Base-by-base conservation (phyloP, 495 filamentous ascomycete genomes). In the Letharia lupina region DNA sequence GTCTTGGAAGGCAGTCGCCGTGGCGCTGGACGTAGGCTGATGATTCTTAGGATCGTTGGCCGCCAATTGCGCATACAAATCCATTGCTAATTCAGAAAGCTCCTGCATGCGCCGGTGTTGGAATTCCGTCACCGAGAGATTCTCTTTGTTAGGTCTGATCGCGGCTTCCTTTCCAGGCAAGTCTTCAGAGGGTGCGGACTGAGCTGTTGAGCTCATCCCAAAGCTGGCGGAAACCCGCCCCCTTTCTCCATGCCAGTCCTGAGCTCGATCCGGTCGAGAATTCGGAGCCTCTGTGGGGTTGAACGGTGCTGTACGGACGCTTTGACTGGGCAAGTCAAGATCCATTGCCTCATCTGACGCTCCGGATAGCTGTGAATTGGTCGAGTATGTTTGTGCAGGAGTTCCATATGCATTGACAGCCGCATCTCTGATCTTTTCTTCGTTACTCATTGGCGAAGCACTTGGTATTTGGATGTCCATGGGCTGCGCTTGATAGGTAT, bases 51-150 rank as follows among this genome's bases (percentile, higher is more conserved):
- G 44, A 31, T 61, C 44, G 44, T 60, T 52, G 45, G 64, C 44
- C 44, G 47, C 45, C 23, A 61, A 4, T 41, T 61, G 57, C 15
- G 64, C 33, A 37, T 61, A 60, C 33, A 65, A 28, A 54, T 54
- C 47, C 57, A 54, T 61, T 20, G 57, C 37, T 33, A 65, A 41
- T 35, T 65, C 44, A 18, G 64, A 65, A 3, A 65, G 57, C 64
- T 65, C 57, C 23, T 61, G 58, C 44, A 61, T 65, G 0, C 64
- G n/a, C 39, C 35, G 31, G 58, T 65, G 33, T 41, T 65, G 58
- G 11, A 28, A 23, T 61, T 60, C 57, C 15, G 35, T 65, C 35
- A 48, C 15, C 11, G 64, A 60, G 18, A 28, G 40, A 18, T 33
- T 23, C 6, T 15, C 23, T 65, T 20, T 15, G 6, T 48, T 23